These are phyloP conservation scores for Globisporangium spiculum DNA, from an alignment of 352 stramenopile genomes.

Conservation along the genomic window DNA sequence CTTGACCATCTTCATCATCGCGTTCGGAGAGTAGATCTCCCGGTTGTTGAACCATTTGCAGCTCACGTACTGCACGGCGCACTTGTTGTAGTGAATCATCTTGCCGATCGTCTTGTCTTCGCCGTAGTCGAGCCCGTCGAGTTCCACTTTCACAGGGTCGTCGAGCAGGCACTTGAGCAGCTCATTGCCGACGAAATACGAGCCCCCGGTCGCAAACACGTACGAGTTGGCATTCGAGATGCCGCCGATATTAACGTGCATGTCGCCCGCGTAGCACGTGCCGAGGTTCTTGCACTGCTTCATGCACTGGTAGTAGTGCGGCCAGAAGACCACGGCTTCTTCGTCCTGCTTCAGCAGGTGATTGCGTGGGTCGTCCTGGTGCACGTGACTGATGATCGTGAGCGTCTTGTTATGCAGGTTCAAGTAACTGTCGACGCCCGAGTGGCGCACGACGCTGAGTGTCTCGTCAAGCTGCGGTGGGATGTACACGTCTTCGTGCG, in stretches of 20 bases:
- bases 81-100: conserved; percentile 83
- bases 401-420: conserved; percentile 84
- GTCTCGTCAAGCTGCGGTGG: conserved; percentile 47
- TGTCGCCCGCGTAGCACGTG: conserved; percentile 72
- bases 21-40: conserved; percentile 68
- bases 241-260: conserved; percentile 77
- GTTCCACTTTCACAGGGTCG: conserved; percentile 55
- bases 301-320: conserved; percentile 77
- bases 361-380: conserved; percentile 39
- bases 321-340: conserved; percentile 72
- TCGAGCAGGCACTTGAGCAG: conserved; percentile 65
- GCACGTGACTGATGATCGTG: conserved; percentile 74
- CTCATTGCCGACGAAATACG: conserved; percentile 71
- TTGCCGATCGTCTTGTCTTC: conserved; percentile 81
- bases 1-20: conserved; percentile 70
- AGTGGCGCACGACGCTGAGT: conserved; percentile 57
- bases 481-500: conserved; percentile 60
- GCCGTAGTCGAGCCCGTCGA: conserved; percentile 66
- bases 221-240: conserved; percentile 67
- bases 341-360: conserved; percentile 78
- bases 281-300: conserved; percentile 64
- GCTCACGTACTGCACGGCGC: conserved; percentile 74
- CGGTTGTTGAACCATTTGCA: conserved; percentile 88
- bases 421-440: conserved; percentile 64
- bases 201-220: conserved; percentile 73